Percentiles rank a stretch among this genome's conserved stretches.
Evolutionary conservation across 768 basidiomycete genomes (phyloP).

Genomic region (Termitomyces sp.): DNA sequence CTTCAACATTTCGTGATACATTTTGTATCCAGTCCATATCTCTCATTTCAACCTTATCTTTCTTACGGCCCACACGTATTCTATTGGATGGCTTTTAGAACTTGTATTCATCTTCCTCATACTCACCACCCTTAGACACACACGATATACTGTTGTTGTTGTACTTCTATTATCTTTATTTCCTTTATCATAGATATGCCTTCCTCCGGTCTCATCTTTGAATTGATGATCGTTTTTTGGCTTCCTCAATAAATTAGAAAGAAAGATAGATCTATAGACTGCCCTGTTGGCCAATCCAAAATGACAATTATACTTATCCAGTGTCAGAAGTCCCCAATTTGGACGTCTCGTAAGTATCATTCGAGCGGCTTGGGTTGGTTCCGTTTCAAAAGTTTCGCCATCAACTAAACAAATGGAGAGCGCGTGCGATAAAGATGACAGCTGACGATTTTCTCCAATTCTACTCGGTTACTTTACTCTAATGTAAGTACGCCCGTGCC

Average conservation of each 20-base stretch:
- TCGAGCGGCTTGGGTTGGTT: too few species aligned
- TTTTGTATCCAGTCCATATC: background rate
- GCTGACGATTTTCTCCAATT: too few species aligned
- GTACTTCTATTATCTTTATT: constrained; percentile 1
- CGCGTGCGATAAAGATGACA: too few species aligned
- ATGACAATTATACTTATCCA: background rate
- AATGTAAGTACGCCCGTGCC: background rate
- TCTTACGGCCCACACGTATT: background rate
- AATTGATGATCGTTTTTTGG: background rate
- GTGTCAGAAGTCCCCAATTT: too few species aligned
- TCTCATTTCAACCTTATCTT: background rate
- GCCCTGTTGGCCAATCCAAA: background rate
- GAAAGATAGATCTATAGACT: background rate
- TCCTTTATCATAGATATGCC: background rate
- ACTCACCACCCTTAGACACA: constrained; percentile 4
- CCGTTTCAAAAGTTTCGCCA: too few species aligned
- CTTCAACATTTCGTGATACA: background rate
- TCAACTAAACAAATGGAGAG: too few species aligned
- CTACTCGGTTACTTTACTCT: too few species aligned
- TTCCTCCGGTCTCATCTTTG: background rate
- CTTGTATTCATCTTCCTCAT: constrained; percentile 3
- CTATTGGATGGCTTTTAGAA: constrained; percentile 14
- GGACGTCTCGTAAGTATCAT: too few species aligned
- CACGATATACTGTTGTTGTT: constrained; percentile 5
- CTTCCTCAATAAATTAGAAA: background rate